Evolutionary conservation across 108 stramenopile genomes (phyloP).

Genomic region (Mediolabrus comicus): DNA sequence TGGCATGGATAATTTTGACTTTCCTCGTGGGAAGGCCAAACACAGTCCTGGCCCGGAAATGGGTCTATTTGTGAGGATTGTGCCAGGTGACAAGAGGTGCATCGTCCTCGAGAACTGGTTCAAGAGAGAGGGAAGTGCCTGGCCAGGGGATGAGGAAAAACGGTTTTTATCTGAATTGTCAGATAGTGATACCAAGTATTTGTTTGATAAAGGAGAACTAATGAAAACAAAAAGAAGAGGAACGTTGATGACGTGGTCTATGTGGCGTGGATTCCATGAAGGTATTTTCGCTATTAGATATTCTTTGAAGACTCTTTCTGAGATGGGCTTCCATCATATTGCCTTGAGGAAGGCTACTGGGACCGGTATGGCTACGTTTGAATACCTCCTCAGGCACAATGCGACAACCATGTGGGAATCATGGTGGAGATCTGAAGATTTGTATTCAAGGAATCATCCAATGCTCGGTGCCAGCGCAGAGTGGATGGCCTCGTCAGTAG

Average conservation of each 20-base stretch:
- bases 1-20: conserved; percentile 32
- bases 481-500: conserved; percentile 45
- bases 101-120: conserved; percentile 41
- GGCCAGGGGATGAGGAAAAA: conserved; percentile 24
- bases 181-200: background rate
- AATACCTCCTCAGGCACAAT: conserved; percentile 51
- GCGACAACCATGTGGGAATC: conserved; percentile 59
- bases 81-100: conserved; percentile 39
- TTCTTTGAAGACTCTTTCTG: conserved; percentile 35
- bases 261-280: conserved; percentile 41
- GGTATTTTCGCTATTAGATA: conserved; percentile 39
- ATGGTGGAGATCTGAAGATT: conserved; percentile 42
- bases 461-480: conserved; percentile 52
- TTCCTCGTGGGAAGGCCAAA: conserved; percentile 2
- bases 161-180: conserved; percentile 2
- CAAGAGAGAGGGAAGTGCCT: conserved; percentile 6
- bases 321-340: conserved; percentile 31
- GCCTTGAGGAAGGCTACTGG: conserved; percentile 28
- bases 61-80: conserved; percentile 27
- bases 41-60: conserved; percentile 42
- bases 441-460: conserved; percentile 47
- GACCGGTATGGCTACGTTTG: conserved; percentile 31
- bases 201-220: background rate
- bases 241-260: background rate
- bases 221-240: background rate